These are phyloP conservation scores for Camelina laxa DNA, from an alignment of 345 rosid genomes.

Conservation along the genomic window DNA sequence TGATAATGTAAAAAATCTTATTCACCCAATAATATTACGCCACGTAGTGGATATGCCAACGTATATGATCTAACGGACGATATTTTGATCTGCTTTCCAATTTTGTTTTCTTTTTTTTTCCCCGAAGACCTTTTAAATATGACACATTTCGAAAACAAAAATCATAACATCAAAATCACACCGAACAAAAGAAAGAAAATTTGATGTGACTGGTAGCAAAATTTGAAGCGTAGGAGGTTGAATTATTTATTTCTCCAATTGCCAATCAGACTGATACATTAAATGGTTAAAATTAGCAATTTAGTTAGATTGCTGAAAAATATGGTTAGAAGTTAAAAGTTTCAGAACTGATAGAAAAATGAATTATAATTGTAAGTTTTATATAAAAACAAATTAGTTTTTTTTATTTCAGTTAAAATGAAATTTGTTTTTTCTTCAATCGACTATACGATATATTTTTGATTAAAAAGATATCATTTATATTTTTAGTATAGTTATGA, in stretches of 20 bases:
- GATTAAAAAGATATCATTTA: too few species aligned
- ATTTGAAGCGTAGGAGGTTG: neutral
- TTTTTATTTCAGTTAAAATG: too few species aligned
- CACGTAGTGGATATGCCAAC: conserved; percentile 40
- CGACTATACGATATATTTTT: too few species aligned
- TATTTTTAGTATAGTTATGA: too few species aligned
- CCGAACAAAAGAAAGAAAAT: conserved; percentile 1
- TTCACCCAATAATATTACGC: conserved; percentile 18
- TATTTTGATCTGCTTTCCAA: neutral
- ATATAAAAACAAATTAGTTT: too few species aligned
- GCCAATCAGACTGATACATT: neutral
- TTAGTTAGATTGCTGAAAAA: neutral
- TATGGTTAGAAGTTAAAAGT: neutral
- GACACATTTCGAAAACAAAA: conserved; percentile 12
- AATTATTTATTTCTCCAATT: neutral
- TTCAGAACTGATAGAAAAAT: neutral
- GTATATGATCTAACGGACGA: conserved; percentile 27
- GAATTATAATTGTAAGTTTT: too few species aligned
- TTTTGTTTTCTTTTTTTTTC: neutral
- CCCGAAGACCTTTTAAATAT: neutral
- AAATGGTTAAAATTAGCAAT: neutral
- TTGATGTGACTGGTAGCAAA: conserved; percentile 18
- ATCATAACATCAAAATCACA: conserved; percentile 7
- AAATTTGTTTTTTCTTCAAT: too few species aligned
- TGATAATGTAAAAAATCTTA: conserved; percentile 32